Evolutionary conservation across 139 green algal genomes (phyloP).

Genomic region (Picocystis salinarum): DNA sequence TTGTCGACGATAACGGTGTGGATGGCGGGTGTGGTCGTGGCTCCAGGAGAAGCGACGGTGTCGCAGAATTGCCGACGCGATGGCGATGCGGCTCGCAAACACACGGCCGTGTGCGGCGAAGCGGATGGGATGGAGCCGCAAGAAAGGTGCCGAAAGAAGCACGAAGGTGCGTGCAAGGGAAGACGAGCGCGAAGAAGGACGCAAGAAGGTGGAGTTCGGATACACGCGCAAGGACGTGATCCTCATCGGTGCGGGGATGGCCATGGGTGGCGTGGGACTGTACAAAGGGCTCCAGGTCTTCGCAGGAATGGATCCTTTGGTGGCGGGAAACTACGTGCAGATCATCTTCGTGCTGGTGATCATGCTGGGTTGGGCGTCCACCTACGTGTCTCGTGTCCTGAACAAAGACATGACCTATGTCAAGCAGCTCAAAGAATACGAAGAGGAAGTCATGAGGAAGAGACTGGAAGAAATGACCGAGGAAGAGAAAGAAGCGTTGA

Average conservation of each 20-base stretch:
- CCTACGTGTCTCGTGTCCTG: conserved; percentile 83
- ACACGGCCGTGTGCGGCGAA: neutral
- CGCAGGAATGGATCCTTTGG: conserved; percentile 41
- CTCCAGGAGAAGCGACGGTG: no score
- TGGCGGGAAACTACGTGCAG: conserved; percentile 70
- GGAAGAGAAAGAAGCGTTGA: conserved; percentile 33
- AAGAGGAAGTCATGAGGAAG: conserved; percentile 92
- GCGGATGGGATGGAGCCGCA: neutral
- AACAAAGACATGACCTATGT: conserved; percentile 99
- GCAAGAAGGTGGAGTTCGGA: conserved; percentile 59
- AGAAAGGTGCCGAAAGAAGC: neutral
- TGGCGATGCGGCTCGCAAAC: no score
- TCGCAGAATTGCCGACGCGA: no score
- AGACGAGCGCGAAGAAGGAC: conserved; percentile 17
- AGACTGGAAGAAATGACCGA: conserved; percentile 86
- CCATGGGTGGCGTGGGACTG: conserved; percentile 46
- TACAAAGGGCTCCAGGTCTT: conserved; percentile 49
- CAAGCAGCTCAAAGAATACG: conserved; percentile 93
- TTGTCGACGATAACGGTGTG: no score
- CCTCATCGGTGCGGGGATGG: conserved; percentile 52
- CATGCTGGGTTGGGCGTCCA: conserved; percentile 58
- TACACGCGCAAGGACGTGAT: conserved; percentile 79
- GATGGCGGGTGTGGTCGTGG: no score
- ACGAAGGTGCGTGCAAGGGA: conserved; percentile 23
- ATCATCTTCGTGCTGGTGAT: conserved; percentile 67